Evolutionary conservation across 495 filamentous ascomycete genomes (phyloP), one percentile per base, ranked within the genome.

Genomic region (Penicillium ochrochloron): DNA sequence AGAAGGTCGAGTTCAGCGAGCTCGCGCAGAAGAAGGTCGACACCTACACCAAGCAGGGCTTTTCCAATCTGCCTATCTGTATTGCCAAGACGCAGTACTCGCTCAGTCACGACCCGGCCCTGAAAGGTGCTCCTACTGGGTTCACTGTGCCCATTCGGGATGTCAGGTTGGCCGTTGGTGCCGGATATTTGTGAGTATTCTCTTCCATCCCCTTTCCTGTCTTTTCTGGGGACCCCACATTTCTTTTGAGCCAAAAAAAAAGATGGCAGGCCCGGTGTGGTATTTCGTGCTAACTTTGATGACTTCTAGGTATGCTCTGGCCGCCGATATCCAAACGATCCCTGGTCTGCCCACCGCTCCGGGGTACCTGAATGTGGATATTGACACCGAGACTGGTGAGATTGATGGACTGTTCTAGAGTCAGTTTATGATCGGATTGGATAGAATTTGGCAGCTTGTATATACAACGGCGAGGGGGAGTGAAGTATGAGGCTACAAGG

Each of bases 81-180:
- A 88, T 97, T 63, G 94, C 94, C 62, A 99, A 98, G 87, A 97
- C 95, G 44, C 95, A 99, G 77, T 99, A 99, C 78, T 96, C 92
- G 25, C 87, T 99, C 65, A 94, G 90, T 73, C 95, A 98, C 72
- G 95, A 99, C 75, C 90, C 93, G 14, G 86, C 89, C 23, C 84
- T 99, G 64, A 99, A 99, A 82, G 95, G 95, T 54, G 95, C 95
- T n/a, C 95, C 95, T 15, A 92, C 90, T 9, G 95, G 94, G 25
- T 99, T 99, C 75, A 96, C 92, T 7, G 91, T 99, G 23, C 95
- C 95, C 11, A 97, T 99, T 65, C 81, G 94, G 63, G 95, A 99
- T 74, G 94, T 99, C 53, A 81, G 94, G 54, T 85, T 99, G 85
- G 95, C 95, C 10, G 92, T 94, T 59, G 95, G 95, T 64, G 95